phyloP scores from a whole-genome alignment of 495 filamentous ascomycete species.

The Rhypophila decipiens region DNA sequence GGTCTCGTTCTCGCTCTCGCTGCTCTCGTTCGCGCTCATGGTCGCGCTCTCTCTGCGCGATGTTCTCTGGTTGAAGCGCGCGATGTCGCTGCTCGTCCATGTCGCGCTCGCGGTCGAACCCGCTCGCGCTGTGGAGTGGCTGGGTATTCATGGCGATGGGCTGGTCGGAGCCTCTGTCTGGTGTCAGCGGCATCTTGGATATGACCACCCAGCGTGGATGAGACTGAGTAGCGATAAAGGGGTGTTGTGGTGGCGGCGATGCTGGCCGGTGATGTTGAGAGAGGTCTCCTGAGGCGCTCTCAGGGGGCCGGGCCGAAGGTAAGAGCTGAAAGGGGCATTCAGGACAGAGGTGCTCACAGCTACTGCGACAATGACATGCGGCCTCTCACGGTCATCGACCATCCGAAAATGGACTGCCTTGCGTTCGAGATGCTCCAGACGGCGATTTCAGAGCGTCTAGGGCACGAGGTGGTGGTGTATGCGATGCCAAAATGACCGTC shows the following conservation, averaged over 20 bases:
- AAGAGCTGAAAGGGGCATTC: slow-evolving; percentile 1
- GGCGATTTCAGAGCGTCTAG: neutral
- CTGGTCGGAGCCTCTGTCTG: slow-evolving; percentile 17
- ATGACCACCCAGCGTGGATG: no score
- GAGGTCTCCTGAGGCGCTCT: neutral
- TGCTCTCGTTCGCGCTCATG: slow-evolving; percentile 26
- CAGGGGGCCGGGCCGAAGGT: neutral
- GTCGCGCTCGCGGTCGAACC: slow-evolving; percentile 36
- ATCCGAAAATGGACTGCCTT: slow-evolving; percentile 3
- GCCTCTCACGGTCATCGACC: slow-evolving; percentile 3
- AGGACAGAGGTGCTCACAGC: slow-evolving; percentile 12
- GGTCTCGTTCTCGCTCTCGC: slow-evolving; percentile 36
- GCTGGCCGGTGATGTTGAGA: neutral
- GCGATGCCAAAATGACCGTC: neutral
- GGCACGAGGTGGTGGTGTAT: neutral
- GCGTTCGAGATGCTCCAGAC: slow-evolving; percentile 1
- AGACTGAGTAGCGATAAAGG: no score
- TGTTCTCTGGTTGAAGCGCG: slow-evolving; percentile 28
- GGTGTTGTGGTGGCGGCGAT: no score
- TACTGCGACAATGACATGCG: slow-evolving; percentile 15
- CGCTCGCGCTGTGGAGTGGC: slow-evolving; percentile 29
- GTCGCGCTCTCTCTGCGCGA: slow-evolving; percentile 23
- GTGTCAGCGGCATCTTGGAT: slow-evolving; percentile 9
- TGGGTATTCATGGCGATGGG: slow-evolving; percentile 37
- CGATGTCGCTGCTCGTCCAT: slow-evolving; percentile 35